phyloP scores from a whole-genome alignment of 179 eudicot genomes.

The Heliamphora pulchella region DNA sequence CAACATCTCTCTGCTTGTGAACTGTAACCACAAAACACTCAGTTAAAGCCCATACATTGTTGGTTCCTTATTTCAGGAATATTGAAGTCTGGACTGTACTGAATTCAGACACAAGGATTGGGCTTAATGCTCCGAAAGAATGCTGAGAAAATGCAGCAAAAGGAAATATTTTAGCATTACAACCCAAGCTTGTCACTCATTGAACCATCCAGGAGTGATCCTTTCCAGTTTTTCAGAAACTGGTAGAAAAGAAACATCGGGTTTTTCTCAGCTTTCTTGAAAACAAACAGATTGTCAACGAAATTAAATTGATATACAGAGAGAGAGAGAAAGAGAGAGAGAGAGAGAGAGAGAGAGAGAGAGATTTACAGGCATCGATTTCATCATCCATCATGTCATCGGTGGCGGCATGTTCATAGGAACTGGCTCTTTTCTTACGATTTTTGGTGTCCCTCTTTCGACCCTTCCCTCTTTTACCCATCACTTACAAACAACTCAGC shows the following conservation, averaged over 20 bases:
- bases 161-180: not conserved
- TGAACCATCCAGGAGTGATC: not conserved
- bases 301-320: not conserved
- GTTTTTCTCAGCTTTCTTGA: not conserved
- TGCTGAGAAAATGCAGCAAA: not conserved
- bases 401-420: constrained; percentile 17
- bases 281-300: not conserved
- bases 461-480: constrained; percentile 43
- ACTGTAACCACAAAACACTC: constrained; percentile 35
- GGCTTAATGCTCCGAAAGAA: not conserved
- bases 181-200: not conserved
- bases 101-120: not conserved
- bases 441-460: constrained; percentile 32
- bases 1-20: constrained; percentile 84
- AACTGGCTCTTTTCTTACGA: constrained; percentile 27
- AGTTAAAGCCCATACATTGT: not conserved
- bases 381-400: constrained; percentile 57
- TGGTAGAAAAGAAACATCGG: not conserved
- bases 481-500: constrained; percentile 4
- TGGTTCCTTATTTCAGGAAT: not conserved
- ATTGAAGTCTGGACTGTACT: not conserved
- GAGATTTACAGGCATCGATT: constrained; percentile 67
- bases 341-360: not conserved
- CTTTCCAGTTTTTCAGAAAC: not conserved
- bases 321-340: too few species aligned